Base-by-base conservation (phyloP, 108 stramenopile genomes). In the Skeletonema menzelii region DNA sequence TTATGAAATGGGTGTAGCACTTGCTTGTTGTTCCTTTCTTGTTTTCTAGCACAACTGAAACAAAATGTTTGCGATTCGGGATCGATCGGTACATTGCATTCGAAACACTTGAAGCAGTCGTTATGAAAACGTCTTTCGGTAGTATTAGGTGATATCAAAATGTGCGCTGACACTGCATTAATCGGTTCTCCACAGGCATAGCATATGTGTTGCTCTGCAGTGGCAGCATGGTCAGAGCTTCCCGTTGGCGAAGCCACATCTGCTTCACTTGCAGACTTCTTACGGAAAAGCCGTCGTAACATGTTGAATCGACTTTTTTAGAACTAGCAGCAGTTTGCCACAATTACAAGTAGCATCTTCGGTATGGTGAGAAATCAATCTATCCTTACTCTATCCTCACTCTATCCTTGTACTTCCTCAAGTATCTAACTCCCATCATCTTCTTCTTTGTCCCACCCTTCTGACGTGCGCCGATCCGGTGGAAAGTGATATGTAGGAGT, bases 61-160 rank as follows among this genome's bases (percentile, higher is more conserved):
- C 38, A 64, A 38, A 46, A 61, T n/a, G 12, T 14, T 27, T 73
- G 47, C 7, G 53, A 68, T 17, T 40, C 30, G 0, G 77, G 68
- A 22, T 87, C 85, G 42, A 89, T 87, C 11, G 56, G 56, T 13
- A 76, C 46, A 11, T 87, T 64, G 67, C 88, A 89, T 26, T 47
- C 70, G 26, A 69, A 46, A 58, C 88, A 89, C 30, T 59, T 24
- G 78, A 89, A 89, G 66, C 88, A 89, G 0, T 84, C 75, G 0
- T 10, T 55, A 58, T 89, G 88, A 63, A 69, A 89, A 20, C 63
- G 32, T 32, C 32, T 56, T 44, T 70, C 75, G 11, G 20, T 61
- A 22, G 20, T 22, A n/a, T 4, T 53, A n/a, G 19, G 49, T 15
- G 49, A 22, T 53, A 53, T 53, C 2, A 53, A n/a, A n/a, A 53